Evolutionary conservation across 306 rosid genomes (phyloP).

Genomic region (Cucurbita moschata): DNA sequence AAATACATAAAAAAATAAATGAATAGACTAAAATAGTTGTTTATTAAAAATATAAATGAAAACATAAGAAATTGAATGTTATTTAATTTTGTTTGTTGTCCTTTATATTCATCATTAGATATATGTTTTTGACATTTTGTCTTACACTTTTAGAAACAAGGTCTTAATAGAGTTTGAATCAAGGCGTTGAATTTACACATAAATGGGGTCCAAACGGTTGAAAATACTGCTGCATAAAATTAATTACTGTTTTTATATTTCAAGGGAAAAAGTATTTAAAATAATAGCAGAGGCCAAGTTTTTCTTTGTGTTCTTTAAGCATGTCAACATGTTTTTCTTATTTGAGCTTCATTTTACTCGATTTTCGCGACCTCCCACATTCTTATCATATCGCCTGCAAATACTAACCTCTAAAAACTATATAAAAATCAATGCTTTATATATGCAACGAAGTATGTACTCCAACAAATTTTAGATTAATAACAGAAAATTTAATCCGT

Average conservation of each 20-base stretch:
- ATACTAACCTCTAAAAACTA: background rate
- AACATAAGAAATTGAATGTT: no score
- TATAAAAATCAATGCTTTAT: background rate
- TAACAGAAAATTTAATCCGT: background rate
- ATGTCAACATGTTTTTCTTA: no score
- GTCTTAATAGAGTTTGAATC: background rate
- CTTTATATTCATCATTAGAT: no score
- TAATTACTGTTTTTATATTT: background rate
- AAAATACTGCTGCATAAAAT: background rate
- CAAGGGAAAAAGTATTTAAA: background rate
- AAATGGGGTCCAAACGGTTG: background rate
- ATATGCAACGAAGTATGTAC: background rate
- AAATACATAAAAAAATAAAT: no score
- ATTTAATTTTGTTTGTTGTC: no score
- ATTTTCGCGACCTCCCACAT: no score
- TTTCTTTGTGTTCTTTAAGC: background rate
- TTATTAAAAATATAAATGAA: no score
- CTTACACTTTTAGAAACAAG: no score
- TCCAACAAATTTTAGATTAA: background rate
- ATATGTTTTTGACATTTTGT: no score
- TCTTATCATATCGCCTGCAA: background rate
- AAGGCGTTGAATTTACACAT: background rate
- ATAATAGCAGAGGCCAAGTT: background rate
- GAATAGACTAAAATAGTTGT: no score
- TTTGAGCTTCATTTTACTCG: no score